Evolutionary conservation across 495 filamentous ascomycete species (phyloP).

Genomic region (Penicillium atrosanguineum): DNA sequence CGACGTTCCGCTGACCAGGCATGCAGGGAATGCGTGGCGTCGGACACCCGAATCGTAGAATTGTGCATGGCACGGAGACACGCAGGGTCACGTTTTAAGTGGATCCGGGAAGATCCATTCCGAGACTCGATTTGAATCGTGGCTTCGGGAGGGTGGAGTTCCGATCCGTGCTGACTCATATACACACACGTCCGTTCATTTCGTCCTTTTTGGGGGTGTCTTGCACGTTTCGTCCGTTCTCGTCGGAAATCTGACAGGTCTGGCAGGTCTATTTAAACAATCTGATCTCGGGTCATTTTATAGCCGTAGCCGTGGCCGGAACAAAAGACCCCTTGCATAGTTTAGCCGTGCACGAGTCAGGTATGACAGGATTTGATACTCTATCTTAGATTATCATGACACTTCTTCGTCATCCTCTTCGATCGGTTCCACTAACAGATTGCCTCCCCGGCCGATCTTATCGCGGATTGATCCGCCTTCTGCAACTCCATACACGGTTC

Average conservation of each 20-base stretch:
- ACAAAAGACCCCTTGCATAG: not conserved
- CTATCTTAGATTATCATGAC: not conserved
- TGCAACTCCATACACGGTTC: conserved; percentile 70
- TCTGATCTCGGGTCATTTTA: no score
- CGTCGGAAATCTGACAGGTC: not conserved
- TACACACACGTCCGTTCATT: not conserved
- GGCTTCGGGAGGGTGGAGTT: not conserved
- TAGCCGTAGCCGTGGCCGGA: no score
- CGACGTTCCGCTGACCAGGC: not conserved
- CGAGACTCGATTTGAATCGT: not conserved
- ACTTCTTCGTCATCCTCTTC: conserved; percentile 54
- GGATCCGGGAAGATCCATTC: conserved; percentile 4
- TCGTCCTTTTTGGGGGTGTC: not conserved
- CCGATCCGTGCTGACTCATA: not conserved
- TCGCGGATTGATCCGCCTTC: conserved; percentile 61
- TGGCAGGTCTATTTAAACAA: not conserved
- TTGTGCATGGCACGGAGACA: not conserved
- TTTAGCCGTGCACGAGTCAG: not conserved
- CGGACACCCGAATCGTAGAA: not conserved
- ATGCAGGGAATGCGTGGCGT: not conserved
- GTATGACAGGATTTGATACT: not conserved
- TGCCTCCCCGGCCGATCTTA: conserved; percentile 78
- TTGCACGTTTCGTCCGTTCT: not conserved
- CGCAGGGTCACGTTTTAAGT: not conserved
- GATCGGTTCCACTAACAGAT: conserved; percentile 78